Evolutionary conservation across 805 yeast species (phyloP), one percentile per base, ranked within the genome.

Genomic region (Zygosaccharomyces kombuchaensis): DNA sequence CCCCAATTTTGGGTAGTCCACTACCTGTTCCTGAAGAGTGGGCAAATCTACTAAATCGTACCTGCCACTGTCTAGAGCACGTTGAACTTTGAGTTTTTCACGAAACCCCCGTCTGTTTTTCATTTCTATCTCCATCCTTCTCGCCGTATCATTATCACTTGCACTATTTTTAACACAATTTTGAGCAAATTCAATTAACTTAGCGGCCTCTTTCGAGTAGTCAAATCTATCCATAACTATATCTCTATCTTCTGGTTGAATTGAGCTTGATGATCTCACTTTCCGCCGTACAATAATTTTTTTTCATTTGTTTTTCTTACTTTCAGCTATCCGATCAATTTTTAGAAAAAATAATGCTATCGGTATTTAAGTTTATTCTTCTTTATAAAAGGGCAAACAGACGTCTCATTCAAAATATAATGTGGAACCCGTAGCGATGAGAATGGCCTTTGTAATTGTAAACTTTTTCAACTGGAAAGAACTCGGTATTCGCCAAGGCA

Each of bases 401-500:
- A 14, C 4, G 13, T 13, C n/a, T 14, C 12, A n/a, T 21, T 10
- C 26, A 38, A 10, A 38, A 9, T 6, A 38, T 25, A 10, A 53
- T 27, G 22, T 57, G 62, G 6, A 57, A 43, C 9, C 58, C 66
- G 35, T 47, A 56, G 5, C 32, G 23, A 37, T 54, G 47, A 29
- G 47, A 42, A 2, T 31, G 14, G 9, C 66, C 66, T 7, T 45
- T 41, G 34, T 44, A 50, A 47, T 63, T 61, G 41, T 47, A 64
- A 4, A 63, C 57, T n/a, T 37, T 22, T 30, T 56, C 51, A 1
- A 63, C 67, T 1, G 66, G 65, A 34, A 46, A 54, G 8, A 48
- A 50, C 40, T 57, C 66, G 3, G 59, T 41, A 27, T 53, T 51
- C 9, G 31, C 32, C 32, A 29, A 19, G 14, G 23, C 21, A n/a